phyloP scores from a whole-genome alignment of 768 basidiomycete species.

The Pleurotus cornucopiae region DNA sequence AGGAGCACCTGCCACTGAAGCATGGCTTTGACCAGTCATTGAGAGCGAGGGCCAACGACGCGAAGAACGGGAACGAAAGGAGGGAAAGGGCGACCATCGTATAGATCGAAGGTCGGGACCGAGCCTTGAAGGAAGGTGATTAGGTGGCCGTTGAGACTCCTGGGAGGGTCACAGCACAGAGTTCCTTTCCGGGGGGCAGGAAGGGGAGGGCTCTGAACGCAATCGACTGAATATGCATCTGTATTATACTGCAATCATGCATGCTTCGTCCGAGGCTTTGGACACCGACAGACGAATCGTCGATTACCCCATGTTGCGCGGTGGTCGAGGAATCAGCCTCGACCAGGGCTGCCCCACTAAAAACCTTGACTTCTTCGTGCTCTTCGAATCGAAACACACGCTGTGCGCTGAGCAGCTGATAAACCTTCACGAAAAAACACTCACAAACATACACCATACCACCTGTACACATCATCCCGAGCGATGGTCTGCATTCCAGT shows the following conservation, averaged over 20 bases:
- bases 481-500: no score
- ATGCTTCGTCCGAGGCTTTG: neutral
- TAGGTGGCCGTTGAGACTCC: neutral
- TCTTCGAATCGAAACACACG: constrained; percentile 1
- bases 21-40: constrained; percentile 7
- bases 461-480: no score
- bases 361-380: neutral
- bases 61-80: neutral
- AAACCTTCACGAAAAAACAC: neutral
- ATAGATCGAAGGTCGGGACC: no score
- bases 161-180: neutral
- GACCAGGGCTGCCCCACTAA: constrained; percentile 2
- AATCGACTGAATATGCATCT: neutral
- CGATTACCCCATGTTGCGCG: constrained; percentile 5
- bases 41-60: neutral
- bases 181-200: neutral
- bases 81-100: neutral
- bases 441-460: neutral
- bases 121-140: neutral
- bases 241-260: neutral
- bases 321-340: neutral
- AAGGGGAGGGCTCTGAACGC: neutral
- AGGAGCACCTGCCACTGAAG: constrained; percentile 2
- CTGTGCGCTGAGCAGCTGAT: constrained; percentile 1
- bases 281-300: neutral